Base-by-base conservation (phyloP, 2,329 filamentous ascomycete species). In the Aspergillus pseudoterreus region DNA sequence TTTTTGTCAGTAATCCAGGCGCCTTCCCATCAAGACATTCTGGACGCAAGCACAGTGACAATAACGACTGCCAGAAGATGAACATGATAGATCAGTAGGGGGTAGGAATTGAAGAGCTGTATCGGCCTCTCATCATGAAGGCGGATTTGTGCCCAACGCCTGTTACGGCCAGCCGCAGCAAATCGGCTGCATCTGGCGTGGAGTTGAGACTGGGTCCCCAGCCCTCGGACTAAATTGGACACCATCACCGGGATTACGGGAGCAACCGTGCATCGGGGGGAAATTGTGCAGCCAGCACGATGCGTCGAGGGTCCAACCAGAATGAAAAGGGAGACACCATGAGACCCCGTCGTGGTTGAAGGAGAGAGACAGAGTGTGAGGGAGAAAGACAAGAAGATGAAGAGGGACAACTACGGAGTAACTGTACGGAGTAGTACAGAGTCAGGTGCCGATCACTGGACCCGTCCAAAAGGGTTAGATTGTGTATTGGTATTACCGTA, bases 91-190 rank as follows among this genome's bases (percentile, higher is more conserved):
- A 30, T 30, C 27, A 30, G 27, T 10, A 30, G 15, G 8, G 17
- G 17, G 32, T 46, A 30, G 11, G 3, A 33, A 22, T 24, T 22
- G 32, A 33, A 22, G 19, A 36, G 14, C 43, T 45, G 32, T 3
- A 21, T 15, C 27, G 14, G 49, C 27, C 35, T 38, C 35, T 51
- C 51, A 59, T 38, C 35, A 15, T 42, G 15, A 51, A 54, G 44
- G 49, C 50, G 42, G 46, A 63, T 68, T 64, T 59, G 59, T 69
- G 65, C 66, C 60, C 60, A 59, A 63, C 57, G 53, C 49, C 45
- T 52, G 47, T 49, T 54, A 47, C 52, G 52, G 58, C 47, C 51
- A 52, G 57, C 51, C 51, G 56, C 50, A 55, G 54, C 39, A 63
- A 63, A 64, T 54, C 47, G 49, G 56, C 57, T 59, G 57, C 58